Percentiles rank a stretch among this genome's conserved stretches.
These are phyloP conservation scores for Sparassis latifolia DNA, from an alignment of 1,284 basidiomycete species.

Conservation along the genomic window DNA sequence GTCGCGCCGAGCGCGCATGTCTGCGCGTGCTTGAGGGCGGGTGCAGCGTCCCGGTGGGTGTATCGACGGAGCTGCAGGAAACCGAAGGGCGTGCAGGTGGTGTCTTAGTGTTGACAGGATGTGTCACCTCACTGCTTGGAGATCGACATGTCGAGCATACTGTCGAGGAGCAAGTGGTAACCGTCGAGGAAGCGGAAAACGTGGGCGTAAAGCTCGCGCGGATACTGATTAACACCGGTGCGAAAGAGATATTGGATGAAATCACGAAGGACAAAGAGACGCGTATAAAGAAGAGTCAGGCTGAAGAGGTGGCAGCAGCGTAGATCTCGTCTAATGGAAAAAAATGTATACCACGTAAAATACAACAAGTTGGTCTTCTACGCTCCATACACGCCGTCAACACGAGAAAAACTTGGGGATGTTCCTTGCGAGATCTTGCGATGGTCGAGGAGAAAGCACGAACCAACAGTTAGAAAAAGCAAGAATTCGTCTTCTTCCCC, in stretches of 20 bases:
- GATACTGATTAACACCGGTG: constrained; percentile 62
- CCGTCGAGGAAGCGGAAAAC: constrained; percentile 56
- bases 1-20: constrained; percentile 82
- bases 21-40: constrained; percentile 90
- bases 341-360: not conserved
- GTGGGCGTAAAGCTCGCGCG: constrained; percentile 64
- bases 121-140: constrained; percentile 78
- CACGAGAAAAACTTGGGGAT: constrained; percentile 3
- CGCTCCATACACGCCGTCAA: too few relatives aligned
- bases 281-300: constrained; percentile 38
- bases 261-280: constrained; percentile 63
- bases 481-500: constrained; percentile 47
- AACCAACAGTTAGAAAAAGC: constrained; percentile 23
- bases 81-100: constrained; percentile 26
- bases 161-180: constrained; percentile 47
- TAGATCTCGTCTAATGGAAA: not conserved
- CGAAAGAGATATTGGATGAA: constrained; percentile 71
- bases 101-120: constrained; percentile 61
- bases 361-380: too few relatives aligned
- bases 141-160: constrained; percentile 63
- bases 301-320: constrained; percentile 2
- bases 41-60: constrained; percentile 96
- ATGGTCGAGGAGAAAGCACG: constrained; percentile 20
- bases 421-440: constrained; percentile 29
- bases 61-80: constrained; percentile 46